Base-by-base conservation (phyloP, 208 protist species). In the Porcisia hertigi region DNA sequence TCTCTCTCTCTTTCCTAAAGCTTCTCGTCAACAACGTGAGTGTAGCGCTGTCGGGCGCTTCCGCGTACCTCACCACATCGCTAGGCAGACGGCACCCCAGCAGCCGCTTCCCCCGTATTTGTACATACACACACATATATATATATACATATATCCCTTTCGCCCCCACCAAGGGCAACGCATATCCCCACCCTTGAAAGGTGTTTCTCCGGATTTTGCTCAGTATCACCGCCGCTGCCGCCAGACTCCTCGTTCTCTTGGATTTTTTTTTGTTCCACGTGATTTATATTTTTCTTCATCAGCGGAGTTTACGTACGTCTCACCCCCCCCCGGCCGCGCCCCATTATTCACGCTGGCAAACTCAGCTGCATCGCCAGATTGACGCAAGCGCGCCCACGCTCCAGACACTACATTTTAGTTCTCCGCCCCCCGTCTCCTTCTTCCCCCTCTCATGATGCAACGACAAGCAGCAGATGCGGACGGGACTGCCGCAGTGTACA, bases 401-500 rank as follows among this genome's bases (percentile, higher is more conserved):
- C 14, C 66, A 43, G 30, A 71, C 18, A 41, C 25, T 34, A 39
- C 30, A 30, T 30, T 30, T 30, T 30, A 30, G 30, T 34, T 7
- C 6, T 16, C 2, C 39, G 8, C 39, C 16, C 49, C 64, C 67
- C 59, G 65, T 39, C 39, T 49, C 70, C 9, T 71, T 54, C 4
- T 59, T 66, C 66, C 5, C 39, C 43, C 63, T 18, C 63, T 25
- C 43, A 63, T 39, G 8, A 92, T 89, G 88, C 85, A 89, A 77
- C 79, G 82, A 55, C 75, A 71, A 49, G 66, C 75, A 16, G 79
- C 81, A n/a, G 81, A 80, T n/a, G 65, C 85, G 34, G 79, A 75
- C 54, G 71, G 49, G 63, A 85, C 82, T 30, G 75, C 83, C 45
- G 92, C 90, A 71, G 89, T 91, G 36, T 97, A 97, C 92, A 97